Conservation (phyloP, 352 stramenopile genomes). For the Nothophytophthora sp. region DNA sequence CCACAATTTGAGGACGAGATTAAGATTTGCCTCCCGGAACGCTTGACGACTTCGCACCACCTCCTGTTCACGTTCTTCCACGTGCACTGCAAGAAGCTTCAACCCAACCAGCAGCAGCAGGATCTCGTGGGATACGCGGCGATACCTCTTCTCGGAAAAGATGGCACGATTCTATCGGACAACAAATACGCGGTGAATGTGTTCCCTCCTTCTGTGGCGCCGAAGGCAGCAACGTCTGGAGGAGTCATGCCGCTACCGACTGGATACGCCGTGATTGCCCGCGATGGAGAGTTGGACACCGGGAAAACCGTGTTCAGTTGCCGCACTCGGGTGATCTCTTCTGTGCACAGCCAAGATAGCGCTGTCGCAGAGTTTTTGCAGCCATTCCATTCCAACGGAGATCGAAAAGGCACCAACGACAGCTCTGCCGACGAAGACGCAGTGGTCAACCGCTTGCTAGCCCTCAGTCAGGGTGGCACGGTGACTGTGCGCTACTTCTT, state of each 20-base stretch:
- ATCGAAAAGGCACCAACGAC: background rate
- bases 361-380: constrained; percentile 42
- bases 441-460: constrained; percentile 30
- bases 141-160: constrained; percentile 45
- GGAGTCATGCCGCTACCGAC: constrained; percentile 29
- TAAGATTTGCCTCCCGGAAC: constrained; percentile 65
- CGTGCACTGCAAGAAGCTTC: constrained; percentile 82
- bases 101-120: constrained; percentile 54
- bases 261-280: constrained; percentile 40
- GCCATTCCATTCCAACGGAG: constrained; percentile 41
- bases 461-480: constrained; percentile 30
- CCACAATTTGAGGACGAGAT: constrained; percentile 78
- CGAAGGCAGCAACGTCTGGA: constrained; percentile 15
- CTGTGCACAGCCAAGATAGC: constrained; percentile 58
- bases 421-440: constrained; percentile 25
- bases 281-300: constrained; percentile 30
- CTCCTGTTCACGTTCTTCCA: constrained; percentile 81
- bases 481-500: constrained; percentile 57
- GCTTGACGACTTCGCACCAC: constrained; percentile 48
- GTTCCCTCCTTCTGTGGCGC: constrained; percentile 18
- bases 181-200: constrained; percentile 43
- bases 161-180: constrained; percentile 58
- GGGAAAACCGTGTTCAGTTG: constrained; percentile 44
- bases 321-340: constrained; percentile 52
- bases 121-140: constrained; percentile 63